These are phyloP conservation scores for Funneliformis caledonium DNA, from an alignment of 371 early-diverging fungal genomes.

Conservation along the genomic window DNA sequence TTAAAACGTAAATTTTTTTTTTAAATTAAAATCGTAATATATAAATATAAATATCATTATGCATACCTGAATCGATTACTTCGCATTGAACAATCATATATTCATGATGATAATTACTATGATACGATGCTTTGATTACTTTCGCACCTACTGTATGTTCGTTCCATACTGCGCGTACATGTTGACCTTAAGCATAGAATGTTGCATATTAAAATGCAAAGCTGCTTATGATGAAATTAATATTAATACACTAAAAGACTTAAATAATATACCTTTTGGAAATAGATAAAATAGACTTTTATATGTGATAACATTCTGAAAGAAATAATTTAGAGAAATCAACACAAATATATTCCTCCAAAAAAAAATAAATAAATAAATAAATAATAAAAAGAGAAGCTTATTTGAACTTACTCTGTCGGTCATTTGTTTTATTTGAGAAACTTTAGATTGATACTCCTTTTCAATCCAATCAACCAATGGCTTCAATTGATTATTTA, in stretches of 20 bases:
- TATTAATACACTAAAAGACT: too few species aligned
- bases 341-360: background rate
- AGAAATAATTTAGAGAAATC: background rate
- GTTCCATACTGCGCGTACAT: background rate
- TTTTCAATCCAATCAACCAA: background rate
- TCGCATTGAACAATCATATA: background rate
- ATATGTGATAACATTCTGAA: background rate
- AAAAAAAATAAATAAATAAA: too few species aligned
- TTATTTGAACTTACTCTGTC: background rate
- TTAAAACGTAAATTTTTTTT: too few species aligned
- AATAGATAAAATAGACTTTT: conserved; percentile 1
- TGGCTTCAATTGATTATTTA: background rate
- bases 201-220: background rate
- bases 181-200: background rate
- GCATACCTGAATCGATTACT: background rate
- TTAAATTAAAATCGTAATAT: background rate
- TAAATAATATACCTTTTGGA: background rate
- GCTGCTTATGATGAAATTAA: background rate
- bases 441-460: background rate
- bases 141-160: background rate
- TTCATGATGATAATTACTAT: background rate
- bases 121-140: background rate
- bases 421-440: background rate
- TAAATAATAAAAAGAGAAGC: too few species aligned
- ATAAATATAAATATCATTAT: background rate